phyloP scores from a whole-genome alignment of 495 filamentous ascomycete species.

The Hypoxylon intermedium region DNA sequence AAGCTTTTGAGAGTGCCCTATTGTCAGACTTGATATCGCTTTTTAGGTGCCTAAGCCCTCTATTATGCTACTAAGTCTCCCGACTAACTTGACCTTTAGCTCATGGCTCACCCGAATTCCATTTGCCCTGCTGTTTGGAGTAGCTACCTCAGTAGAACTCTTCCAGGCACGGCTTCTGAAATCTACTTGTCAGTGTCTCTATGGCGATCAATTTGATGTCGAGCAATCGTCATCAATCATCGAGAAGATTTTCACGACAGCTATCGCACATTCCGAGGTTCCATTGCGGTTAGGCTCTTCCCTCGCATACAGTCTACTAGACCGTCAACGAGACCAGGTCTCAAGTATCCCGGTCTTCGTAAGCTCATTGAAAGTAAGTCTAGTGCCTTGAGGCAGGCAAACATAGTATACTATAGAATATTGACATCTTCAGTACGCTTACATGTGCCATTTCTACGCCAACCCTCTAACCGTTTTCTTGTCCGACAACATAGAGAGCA shows the following conservation, averaged over 20 bases:
- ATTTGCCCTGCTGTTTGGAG: constrained; percentile 83
- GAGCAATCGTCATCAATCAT: constrained; percentile 76
- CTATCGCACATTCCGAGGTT: constrained; percentile 62
- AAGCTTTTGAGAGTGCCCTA: constrained; percentile 84
- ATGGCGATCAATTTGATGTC: constrained; percentile 84
- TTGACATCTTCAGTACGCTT: constrained; percentile 69
- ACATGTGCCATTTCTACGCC: constrained; percentile 96
- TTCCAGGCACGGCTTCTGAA: constrained; percentile 87
- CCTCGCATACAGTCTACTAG: constrained; percentile 68
- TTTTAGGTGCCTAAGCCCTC: constrained; percentile 66
- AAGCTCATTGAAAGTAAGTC: constrained; percentile 75
- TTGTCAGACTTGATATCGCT: constrained; percentile 79
- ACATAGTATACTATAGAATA: constrained; percentile 1
- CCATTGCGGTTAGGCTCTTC: constrained; percentile 72
- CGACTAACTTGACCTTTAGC: constrained; percentile 50
- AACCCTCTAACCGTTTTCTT: constrained; percentile 81
- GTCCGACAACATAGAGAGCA: constrained; percentile 43
- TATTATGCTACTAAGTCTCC: background rate
- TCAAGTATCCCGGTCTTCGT: constrained; percentile 84
- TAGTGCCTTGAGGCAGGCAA: background rate
- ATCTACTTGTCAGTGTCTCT: constrained; percentile 70
- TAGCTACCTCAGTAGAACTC: constrained; percentile 88
- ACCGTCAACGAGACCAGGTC: constrained; percentile 83
- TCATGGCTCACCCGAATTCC: constrained; percentile 91
- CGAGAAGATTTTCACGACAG: constrained; percentile 77